Conservation (phyloP, 139 green algal species). For the Tetratostichococcus sp. region DNA sequence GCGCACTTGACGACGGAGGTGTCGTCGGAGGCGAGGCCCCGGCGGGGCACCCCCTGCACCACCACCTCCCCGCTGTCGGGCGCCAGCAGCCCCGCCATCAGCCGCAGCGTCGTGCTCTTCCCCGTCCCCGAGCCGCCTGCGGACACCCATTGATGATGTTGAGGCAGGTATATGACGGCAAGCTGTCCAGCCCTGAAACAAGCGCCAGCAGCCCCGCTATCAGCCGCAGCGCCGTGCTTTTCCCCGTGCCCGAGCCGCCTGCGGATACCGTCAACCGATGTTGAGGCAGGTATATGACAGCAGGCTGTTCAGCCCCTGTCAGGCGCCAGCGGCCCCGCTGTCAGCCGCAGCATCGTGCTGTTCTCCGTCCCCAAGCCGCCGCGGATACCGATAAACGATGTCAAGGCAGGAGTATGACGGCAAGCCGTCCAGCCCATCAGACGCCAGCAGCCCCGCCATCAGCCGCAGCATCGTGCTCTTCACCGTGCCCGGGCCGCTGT, state of each 20-base stretch:
- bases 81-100: slow-evolving; percentile 89
- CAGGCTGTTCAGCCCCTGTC: too few relatives aligned
- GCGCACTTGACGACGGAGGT: slow-evolving; percentile 1
- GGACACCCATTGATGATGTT: not conserved
- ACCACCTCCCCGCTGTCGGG: slow-evolving; percentile 87
- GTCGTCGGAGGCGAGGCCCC: slow-evolving; percentile 76
- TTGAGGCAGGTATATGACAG: too few relatives aligned
- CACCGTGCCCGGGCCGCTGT: slow-evolving; percentile 89
- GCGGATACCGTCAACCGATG: not conserved
- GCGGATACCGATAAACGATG: not conserved
- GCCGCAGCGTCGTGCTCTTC: slow-evolving; percentile 92
- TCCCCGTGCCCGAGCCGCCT: slow-evolving; percentile 89
- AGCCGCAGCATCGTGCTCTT: slow-evolving; percentile 95
- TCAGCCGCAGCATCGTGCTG: slow-evolving; percentile 90
- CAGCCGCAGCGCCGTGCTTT: slow-evolving; percentile 92
- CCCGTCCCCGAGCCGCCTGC: slow-evolving; percentile 84
- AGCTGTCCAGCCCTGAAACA: too few relatives aligned
- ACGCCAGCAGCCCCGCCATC: slow-evolving; percentile 86
- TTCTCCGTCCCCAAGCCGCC: slow-evolving; percentile 93
- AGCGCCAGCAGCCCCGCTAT: slow-evolving; percentile 88
- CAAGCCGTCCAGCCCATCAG: too few relatives aligned
- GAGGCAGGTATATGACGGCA: too few relatives aligned
- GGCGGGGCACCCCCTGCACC: slow-evolving; percentile 68
- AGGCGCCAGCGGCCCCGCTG: slow-evolving; percentile 87
- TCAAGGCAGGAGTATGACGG: too few relatives aligned